Base-by-base conservation (phyloP, 108 stramenopile species). In the Skeletonema costatum region DNA sequence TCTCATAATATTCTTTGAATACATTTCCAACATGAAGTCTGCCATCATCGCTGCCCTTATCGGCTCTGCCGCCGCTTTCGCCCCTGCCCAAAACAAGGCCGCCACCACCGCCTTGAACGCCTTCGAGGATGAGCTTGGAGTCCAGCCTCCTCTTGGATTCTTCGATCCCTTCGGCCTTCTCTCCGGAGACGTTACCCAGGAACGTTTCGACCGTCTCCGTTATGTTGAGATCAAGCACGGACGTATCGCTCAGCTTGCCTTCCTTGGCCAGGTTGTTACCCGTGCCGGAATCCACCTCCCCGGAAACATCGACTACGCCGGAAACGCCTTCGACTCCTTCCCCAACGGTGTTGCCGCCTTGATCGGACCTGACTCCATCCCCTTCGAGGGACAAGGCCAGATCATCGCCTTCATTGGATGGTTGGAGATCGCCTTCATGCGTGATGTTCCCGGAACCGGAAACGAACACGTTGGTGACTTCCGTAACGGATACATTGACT, bases 401-500 rank as follows among this genome's bases (percentile, higher is more conserved):
- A 66, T 68, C 61, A 14, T 73, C 38, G 72, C 64, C 61, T 92
- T 92, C 70, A 64, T 88, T 59, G 91, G 91, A 59, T 85, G 85
- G 74, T 74, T 92, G 62, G 91, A 92, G 68, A 85, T 25, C 68
- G 66, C 72, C 62, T 33, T 63, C 62, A 63, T 63, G 62, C 32
- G 39, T 33, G 62, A 63, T 36, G 64, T 84, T 21, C 66, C 83
- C 38, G 62, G 38, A 33, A 42, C 70, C 56, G 60, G 68, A 17
- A 85, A 81, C 44, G 87, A 90, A 74, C 87, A 87, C 79, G 73
- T 70, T 58, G 89, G 89, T 78, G 90, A 92, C 80, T 92, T 92
- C 88, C 90, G 90, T 65, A 92, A 92, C 84, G 90, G 85, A 56
- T 62, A 46, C 83, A 75, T 91, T 56, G 90, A 91, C 85, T 87